Evolutionary conservation across 1,139 yeast species (phyloP).

Genomic region (Sugiyamaella paludigena): DNA sequence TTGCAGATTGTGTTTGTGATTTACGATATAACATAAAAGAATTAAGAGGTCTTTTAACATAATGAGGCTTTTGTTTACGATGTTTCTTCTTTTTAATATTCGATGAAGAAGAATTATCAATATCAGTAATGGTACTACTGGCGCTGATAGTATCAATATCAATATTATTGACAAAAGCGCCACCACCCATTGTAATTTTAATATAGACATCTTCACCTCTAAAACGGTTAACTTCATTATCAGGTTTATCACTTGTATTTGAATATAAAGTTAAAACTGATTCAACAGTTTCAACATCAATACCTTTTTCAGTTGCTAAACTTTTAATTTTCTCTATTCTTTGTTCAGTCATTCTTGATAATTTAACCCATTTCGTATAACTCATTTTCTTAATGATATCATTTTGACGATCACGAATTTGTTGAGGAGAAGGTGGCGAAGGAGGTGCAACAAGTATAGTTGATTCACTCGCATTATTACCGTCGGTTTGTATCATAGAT

Average conservation of each 20-base stretch:
- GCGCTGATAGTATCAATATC: constrained; percentile 19
- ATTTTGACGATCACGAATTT: constrained; percentile 14
- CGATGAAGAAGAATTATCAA: background rate
- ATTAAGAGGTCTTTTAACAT: constrained; percentile 49
- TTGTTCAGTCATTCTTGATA: constrained; percentile 32
- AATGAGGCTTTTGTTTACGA: constrained; percentile 28
- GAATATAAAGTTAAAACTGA: constrained; percentile 32
- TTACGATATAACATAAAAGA: constrained; percentile 51
- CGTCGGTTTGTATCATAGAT: constrained; percentile 5
- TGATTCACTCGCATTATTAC: constrained; percentile 1
- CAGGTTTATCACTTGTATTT: constrained; percentile 21
- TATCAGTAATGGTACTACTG: constrained; percentile 14
- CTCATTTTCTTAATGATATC: constrained; percentile 20
- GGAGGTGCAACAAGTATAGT: constrained; percentile 12
- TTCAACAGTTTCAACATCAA: constrained; percentile 34
- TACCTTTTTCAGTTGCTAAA: constrained; percentile 34
- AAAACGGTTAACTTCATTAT: constrained; percentile 29
- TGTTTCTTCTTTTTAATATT: constrained; percentile 27
- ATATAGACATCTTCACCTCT: constrained; percentile 33
- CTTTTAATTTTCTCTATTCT: constrained; percentile 30
- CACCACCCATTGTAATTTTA: constrained; percentile 33
- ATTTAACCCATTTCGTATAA: constrained; percentile 34
- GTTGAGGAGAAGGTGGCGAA: constrained; percentile 16
- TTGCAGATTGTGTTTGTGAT: constrained; percentile 44
- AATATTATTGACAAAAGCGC: constrained; percentile 22